Evolutionary conservation across 2,329 filamentous ascomycete genomes (phyloP).

Genomic region (Aspergillus proliferans): DNA sequence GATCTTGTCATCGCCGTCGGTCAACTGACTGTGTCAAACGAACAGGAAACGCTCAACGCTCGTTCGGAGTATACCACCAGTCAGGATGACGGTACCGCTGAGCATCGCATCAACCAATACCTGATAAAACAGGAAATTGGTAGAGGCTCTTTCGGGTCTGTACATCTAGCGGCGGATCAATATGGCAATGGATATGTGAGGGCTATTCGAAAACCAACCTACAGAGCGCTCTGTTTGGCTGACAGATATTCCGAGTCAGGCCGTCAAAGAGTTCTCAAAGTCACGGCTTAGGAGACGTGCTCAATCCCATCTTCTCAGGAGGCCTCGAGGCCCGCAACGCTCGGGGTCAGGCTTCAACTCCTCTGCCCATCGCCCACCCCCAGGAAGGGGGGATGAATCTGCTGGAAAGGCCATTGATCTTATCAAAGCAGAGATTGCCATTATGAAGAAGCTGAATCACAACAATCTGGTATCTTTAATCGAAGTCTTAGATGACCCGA

Average conservation of each 20-base stretch:
- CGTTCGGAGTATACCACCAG: constrained; percentile 80
- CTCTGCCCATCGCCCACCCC: constrained; percentile 56
- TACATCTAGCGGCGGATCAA: constrained; percentile 84
- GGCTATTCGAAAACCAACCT: constrained; percentile 4
- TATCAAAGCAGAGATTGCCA: constrained; percentile 93
- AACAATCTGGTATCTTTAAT: constrained; percentile 88
- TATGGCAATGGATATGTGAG: constrained; percentile 89
- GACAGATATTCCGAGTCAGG: constrained; percentile 46
- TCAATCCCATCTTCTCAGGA: constrained; percentile 77
- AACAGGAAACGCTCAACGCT: constrained; percentile 83
- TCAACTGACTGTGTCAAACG: constrained; percentile 8
- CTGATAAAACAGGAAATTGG: constrained; percentile 91
- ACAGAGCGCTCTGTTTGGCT: not conserved
- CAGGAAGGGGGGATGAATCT: constrained; percentile 44
- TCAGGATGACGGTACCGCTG: constrained; percentile 70
- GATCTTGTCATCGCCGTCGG: not conserved
- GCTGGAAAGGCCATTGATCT: constrained; percentile 71
- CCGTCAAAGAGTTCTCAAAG: constrained; percentile 97
- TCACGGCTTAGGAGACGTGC: constrained; percentile 79
- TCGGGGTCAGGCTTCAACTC: constrained; percentile 57
- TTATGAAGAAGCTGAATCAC: constrained; percentile 98
- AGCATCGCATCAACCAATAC: constrained; percentile 93
- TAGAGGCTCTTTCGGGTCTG: constrained; percentile 89
- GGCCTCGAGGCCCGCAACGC: constrained; percentile 49
- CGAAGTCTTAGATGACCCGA: constrained; percentile 90